Evolutionary conservation across 495 filamentous ascomycete species (phyloP).

Genomic region (Amphirosellinia nigrospora): DNA sequence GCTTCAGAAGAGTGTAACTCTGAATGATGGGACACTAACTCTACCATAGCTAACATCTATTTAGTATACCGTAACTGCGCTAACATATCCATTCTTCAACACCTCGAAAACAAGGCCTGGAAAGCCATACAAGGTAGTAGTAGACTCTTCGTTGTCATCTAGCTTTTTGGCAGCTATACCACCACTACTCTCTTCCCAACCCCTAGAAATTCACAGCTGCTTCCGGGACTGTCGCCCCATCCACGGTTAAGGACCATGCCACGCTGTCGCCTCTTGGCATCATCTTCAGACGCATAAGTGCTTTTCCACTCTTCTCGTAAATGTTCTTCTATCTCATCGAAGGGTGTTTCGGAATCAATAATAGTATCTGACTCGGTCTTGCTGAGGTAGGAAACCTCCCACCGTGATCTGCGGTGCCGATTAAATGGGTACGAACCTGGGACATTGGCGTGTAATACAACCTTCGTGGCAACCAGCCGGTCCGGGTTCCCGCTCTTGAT

Average conservation of each 20-base stretch:
- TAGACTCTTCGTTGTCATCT: constrained; percentile 67
- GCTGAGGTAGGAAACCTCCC: constrained; percentile 72
- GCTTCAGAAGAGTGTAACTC: not conserved
- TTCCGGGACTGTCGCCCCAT: constrained; percentile 89
- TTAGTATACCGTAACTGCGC: constrained; percentile 85
- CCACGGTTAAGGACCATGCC: constrained; percentile 90
- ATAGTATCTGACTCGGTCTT: constrained; percentile 32
- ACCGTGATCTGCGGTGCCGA: constrained; percentile 85
- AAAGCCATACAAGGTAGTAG: constrained; percentile 91
- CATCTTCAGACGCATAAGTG: constrained; percentile 64
- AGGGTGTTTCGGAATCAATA: constrained; percentile 78
- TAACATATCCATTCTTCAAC: constrained; percentile 88
- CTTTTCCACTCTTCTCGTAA: constrained; percentile 75
- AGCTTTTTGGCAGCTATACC: constrained; percentile 49
- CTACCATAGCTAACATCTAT: not conserved
- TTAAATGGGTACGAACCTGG: constrained; percentile 97
- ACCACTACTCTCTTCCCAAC: constrained; percentile 78
- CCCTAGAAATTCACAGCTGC: constrained; percentile 88
- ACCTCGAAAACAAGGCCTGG: constrained; percentile 95
- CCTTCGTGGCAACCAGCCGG: constrained; percentile 81
- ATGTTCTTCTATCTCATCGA: constrained; percentile 68
- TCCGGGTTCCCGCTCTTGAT: constrained; percentile 51
- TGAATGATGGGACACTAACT: not conserved
- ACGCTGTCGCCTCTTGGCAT: constrained; percentile 68
- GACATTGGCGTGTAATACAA: constrained; percentile 91